Evolutionary conservation across 805 yeast species (phyloP).

Genomic region (Clavispora fructus): DNA sequence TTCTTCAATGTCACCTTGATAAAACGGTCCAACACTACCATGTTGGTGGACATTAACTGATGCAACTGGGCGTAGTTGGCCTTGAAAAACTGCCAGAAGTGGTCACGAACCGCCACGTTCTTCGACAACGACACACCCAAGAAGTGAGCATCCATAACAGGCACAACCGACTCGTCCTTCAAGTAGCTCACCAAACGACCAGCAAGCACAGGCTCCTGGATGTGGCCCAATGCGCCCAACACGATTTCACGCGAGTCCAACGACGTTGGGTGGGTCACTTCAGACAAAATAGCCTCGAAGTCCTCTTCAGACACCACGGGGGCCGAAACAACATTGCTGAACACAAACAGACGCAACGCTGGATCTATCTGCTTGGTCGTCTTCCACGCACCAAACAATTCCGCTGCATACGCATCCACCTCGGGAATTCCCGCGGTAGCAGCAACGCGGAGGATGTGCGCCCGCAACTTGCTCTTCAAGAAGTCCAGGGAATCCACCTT

Average conservation of each 20-base stretch:
- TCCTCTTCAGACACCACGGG: slow-evolving; percentile 24
- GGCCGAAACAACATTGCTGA: slow-evolving; percentile 37
- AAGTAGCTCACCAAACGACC: slow-evolving; percentile 33
- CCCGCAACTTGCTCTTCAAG: slow-evolving; percentile 27
- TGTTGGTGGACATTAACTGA: slow-evolving; percentile 41
- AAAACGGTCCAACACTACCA: slow-evolving; percentile 48
- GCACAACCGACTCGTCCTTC: slow-evolving; percentile 39
- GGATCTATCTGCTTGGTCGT: slow-evolving; percentile 32
- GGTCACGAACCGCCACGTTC: slow-evolving; percentile 39
- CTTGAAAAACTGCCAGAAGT: slow-evolving; percentile 48
- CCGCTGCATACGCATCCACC: slow-evolving; percentile 31
- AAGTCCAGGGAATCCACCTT: slow-evolving; percentile 19
- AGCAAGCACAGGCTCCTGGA: slow-evolving; percentile 32
- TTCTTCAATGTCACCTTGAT: slow-evolving; percentile 35
- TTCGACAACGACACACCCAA: slow-evolving; percentile 42
- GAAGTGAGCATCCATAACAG: slow-evolving; percentile 56
- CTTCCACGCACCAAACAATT: slow-evolving; percentile 23
- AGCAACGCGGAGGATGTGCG: slow-evolving; percentile 36
- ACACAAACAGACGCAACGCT: slow-evolving; percentile 39
- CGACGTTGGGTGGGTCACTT: slow-evolving; percentile 45
- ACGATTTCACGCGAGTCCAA: slow-evolving; percentile 58
- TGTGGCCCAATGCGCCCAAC: slow-evolving; percentile 48
- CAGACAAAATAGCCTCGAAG: slow-evolving; percentile 39
- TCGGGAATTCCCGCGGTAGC: slow-evolving; percentile 35
- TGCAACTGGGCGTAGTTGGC: slow-evolving; percentile 42